A percentile compares a stretch with the other conserved stretches of the same genome.
phyloP scores from a whole-genome alignment of 106 monocot species.

The Agapanthus africanus region DNA sequence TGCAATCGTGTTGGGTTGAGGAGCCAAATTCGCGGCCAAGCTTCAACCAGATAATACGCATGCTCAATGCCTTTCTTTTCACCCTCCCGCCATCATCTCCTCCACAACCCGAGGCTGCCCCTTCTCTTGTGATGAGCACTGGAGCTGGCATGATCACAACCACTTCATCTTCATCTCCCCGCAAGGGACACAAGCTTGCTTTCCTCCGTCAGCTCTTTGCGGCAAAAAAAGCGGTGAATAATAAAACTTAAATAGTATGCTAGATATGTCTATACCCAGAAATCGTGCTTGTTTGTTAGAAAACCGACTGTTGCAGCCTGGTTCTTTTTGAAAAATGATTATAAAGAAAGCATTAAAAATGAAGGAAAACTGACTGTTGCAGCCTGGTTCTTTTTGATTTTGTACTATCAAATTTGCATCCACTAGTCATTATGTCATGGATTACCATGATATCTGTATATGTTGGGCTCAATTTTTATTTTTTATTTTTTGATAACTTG shows the following conservation, averaged over 20 bases:
- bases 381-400: too few relatives aligned
- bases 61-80: too few relatives aligned
- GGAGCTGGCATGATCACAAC: constrained; percentile 21
- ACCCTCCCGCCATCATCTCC: constrained; percentile 35
- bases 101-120: constrained; percentile 18
- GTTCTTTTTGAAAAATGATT: neutral
- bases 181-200: constrained; percentile 58
- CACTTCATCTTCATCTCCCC: constrained; percentile 24
- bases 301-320: too few relatives aligned
- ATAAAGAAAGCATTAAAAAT: constrained; percentile 9
- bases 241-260: neutral
- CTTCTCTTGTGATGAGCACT: constrained; percentile 13
- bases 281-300: constrained; percentile 4
- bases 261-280: constrained; percentile 1
- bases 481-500: too few relatives aligned
- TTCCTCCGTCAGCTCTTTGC: constrained; percentile 56
- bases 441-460: too few relatives aligned
- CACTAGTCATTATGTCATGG: too few relatives aligned
- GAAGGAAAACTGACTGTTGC: neutral
- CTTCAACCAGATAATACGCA: constrained; percentile 83
- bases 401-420: too few relatives aligned
- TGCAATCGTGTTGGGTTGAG: constrained; percentile 93
- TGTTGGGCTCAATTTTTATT: too few relatives aligned
- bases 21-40: constrained; percentile 67
- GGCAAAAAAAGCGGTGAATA: constrained; percentile 33